Evolutionary conservation across 179 eudicot species (phyloP), one percentile per base, ranked within the genome.

Genomic region (Silene noctiflora): DNA sequence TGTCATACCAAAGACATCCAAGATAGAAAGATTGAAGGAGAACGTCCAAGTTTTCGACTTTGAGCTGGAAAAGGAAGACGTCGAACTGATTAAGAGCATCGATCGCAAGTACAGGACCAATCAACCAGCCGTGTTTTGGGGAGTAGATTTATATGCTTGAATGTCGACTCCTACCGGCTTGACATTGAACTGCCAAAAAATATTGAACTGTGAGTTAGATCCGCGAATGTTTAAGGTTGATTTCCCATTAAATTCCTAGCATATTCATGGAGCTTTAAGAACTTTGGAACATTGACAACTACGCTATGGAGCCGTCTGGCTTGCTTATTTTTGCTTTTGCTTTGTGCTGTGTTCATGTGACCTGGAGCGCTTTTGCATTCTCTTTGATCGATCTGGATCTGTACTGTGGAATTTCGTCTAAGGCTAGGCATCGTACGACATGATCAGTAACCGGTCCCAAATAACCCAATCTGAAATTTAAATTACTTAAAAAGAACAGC

Each of bases 101-200:
- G 98, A 94, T 75, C 83, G 97, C 24, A 90, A 86, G 3, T 87
- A 81, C 63, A 81, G 97, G 72, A 94, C 94, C 71, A 92, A 89
- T 78, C 90, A 89, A 77, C 94, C 98, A 35, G 97, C 91, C 42
- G 87, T 76, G 77, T 92, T 92, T 74, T 94, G 98, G 98, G 96
- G 96, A 67, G 79, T 94, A 4, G 89, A 94, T 85, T 80, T 94
- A 33, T 94, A 67, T 71, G 82, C 80, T 22, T 82, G 78, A 82
- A 3, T 29, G 24, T 75, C 27, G 1, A 10, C 69, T 59, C 4
- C 20, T 75, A 55, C 46, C 66, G 33, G 12, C 63, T 22, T 71
- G 35, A 44, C 48, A 64, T 74, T 14, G 14, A 44, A 44, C 51
- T 44, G 51, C 51, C 51, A 44, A 44, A 44, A 11, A 44, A 44